Conservation (phyloP, 2,329 filamentous ascomycete species). For the Thielaviopsis populi region DNA sequence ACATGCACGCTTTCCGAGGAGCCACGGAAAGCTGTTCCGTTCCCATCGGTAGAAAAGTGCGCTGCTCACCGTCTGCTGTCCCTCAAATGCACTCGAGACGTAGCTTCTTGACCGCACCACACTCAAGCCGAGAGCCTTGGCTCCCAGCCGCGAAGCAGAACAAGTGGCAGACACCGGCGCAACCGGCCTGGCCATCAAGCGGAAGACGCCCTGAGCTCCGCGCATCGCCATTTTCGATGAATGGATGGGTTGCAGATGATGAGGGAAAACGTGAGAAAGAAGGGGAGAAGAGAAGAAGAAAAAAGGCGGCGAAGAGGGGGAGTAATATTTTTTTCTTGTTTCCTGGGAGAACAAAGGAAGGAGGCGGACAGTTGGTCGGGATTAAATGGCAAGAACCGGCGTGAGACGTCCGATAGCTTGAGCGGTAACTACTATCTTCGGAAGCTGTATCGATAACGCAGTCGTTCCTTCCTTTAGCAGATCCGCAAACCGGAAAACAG, state of each 20-base stretch:
- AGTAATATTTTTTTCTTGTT: background rate
- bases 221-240: conserved; percentile 9
- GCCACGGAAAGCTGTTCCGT: background rate
- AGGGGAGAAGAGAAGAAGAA: background rate
- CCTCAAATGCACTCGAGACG: conserved; percentile 36
- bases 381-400: background rate
- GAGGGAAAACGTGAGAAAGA: background rate
- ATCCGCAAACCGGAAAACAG: background rate
- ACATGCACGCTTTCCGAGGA: background rate
- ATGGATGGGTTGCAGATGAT: conserved; percentile 10
- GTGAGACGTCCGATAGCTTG: background rate
- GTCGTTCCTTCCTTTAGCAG: background rate
- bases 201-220: conserved; percentile 19
- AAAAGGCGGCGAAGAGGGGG: background rate
- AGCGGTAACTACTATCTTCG: background rate
- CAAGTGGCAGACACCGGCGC: background rate
- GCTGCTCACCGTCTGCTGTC: conserved; percentile 41
- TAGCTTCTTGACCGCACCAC: conserved; percentile 18
- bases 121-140: background rate
- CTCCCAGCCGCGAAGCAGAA: background rate
- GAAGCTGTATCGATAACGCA: conserved; percentile 5
- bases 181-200: conserved; percentile 13
- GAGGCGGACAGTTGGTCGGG: background rate
- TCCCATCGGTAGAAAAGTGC: background rate
- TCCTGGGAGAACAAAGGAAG: background rate